These are phyloP conservation scores for Juglanconis sp. DNA, from an alignment of 2,329 filamentous ascomycete genomes.

Conservation along the genomic window DNA sequence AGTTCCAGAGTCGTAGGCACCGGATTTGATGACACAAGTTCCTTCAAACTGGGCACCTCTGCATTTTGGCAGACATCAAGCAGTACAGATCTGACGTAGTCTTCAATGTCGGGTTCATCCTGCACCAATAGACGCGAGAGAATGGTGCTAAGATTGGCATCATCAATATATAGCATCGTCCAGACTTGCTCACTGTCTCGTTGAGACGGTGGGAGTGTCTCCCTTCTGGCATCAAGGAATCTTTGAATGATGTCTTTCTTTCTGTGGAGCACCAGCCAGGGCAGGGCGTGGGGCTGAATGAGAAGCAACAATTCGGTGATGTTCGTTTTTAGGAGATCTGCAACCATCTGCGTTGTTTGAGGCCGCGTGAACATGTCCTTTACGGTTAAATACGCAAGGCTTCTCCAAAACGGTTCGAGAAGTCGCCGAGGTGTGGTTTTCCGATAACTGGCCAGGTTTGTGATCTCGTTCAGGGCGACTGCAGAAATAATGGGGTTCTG, in stretches of 20 bases:
- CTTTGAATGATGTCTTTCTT: slow-evolving; percentile 75
- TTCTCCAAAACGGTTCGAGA: slow-evolving; percentile 86
- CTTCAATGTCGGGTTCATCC: slow-evolving; percentile 55
- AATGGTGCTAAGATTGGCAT: slow-evolving; percentile 54
- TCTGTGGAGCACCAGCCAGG: slow-evolving; percentile 78
- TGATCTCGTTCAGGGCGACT: slow-evolving; percentile 78
- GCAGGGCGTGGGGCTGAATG: slow-evolving; percentile 79
- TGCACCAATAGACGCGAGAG: slow-evolving; percentile 59
- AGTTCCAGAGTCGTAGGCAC: slow-evolving; percentile 76
- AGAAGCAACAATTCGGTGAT: slow-evolving; percentile 70
- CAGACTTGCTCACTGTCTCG: slow-evolving; percentile 49
- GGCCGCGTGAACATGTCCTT: slow-evolving; percentile 78
- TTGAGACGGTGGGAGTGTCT: slow-evolving; percentile 28
- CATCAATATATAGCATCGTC: slow-evolving; percentile 49
- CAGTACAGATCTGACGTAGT: slow-evolving; percentile 66
- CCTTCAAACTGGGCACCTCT: slow-evolving; percentile 59
- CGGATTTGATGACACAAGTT: slow-evolving; percentile 71
- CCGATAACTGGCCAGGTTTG: slow-evolving; percentile 66
- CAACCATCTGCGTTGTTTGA: slow-evolving; percentile 76
- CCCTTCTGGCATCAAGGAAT: slow-evolving; percentile 74
- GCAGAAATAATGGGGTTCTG: slow-evolving; percentile 75
- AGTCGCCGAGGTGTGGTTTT: slow-evolving; percentile 63
- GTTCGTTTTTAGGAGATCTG: slow-evolving; percentile 75
- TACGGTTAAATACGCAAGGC: slow-evolving; percentile 74
- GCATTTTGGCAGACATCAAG: slow-evolving; percentile 69